Percentiles rank a stretch among this genome's conserved stretches.
These are phyloP conservation scores for Scheffersomyces amazonensis DNA, from an alignment of 805 yeast genomes.

Conservation along the genomic window DNA sequence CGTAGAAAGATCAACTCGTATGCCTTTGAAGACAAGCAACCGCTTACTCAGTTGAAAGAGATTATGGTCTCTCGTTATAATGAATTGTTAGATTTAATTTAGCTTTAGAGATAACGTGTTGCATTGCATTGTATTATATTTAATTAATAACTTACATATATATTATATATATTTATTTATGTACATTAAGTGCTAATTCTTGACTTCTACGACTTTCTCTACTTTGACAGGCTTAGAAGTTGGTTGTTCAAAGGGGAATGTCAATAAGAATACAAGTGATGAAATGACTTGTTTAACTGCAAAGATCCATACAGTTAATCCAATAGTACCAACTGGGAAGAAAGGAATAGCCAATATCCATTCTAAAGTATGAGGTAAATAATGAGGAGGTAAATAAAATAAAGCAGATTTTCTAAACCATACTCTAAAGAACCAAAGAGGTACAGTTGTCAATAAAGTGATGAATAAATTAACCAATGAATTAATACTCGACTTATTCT, in stretches of 20 bases:
- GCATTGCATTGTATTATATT: not conserved
- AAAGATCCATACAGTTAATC: slow-evolving; percentile 57
- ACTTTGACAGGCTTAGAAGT: slow-evolving; percentile 10
- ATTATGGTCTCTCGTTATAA: slow-evolving; percentile 13
- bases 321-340: slow-evolving; percentile 59
- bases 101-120: not conserved
- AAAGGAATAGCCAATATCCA: slow-evolving; percentile 64
- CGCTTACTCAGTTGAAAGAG: slow-evolving; percentile 8
- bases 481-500: slow-evolving; percentile 32
- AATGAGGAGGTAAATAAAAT: slow-evolving; percentile 55
- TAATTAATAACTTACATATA: not conserved
- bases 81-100: slow-evolving; percentile 3
- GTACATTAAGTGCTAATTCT: not conserved
- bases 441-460: slow-evolving; percentile 41
- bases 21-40: slow-evolving; percentile 3
- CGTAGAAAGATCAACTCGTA: slow-evolving; percentile 10
- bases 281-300: slow-evolving; percentile 32
- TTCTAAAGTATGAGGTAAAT: slow-evolving; percentile 54
- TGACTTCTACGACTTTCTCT: slow-evolving; percentile 5
- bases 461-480: slow-evolving; percentile 29
- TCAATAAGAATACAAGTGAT: slow-evolving; percentile 14
- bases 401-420: slow-evolving; percentile 54
- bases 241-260: slow-evolving; percentile 16
- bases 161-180: not conserved
- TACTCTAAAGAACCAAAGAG: slow-evolving; percentile 47